Percentiles rank a stretch among this genome's conserved stretches.
These are phyloP conservation scores for Raphanus raphanistrum DNA, from an alignment of 345 rosid species.

Conservation along the genomic window DNA sequence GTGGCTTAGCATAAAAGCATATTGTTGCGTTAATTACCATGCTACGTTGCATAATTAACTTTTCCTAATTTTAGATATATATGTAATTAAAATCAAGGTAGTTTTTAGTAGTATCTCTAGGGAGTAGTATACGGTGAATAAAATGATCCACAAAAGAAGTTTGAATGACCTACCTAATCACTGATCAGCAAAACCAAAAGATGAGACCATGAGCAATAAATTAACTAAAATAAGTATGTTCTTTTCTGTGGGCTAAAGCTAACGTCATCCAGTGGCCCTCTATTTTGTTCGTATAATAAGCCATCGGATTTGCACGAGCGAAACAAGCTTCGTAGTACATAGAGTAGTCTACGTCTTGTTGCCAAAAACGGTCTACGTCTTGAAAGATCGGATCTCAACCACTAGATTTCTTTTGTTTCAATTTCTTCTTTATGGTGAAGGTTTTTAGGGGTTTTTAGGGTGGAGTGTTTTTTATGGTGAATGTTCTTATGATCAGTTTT, in stretches of 20 bases:
- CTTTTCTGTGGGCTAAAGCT: slow-evolving; percentile 4
- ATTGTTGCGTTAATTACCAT: background rate
- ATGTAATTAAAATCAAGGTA: background rate
- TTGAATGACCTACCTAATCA: background rate
- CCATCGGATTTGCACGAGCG: slow-evolving; percentile 27
- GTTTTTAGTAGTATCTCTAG: background rate
- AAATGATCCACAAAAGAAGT: background rate
- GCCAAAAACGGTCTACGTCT: slow-evolving; percentile 18
- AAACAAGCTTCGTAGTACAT: slow-evolving; percentile 4
- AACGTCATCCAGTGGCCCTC: background rate
- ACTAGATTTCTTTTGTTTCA: slow-evolving; percentile 1
- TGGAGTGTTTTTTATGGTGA: background rate
- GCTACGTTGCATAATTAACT: background rate
- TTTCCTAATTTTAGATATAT: background rate
- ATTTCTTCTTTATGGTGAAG: background rate
- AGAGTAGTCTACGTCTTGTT: background rate
- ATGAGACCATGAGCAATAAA: background rate
- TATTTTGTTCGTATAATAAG: background rate
- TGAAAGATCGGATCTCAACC: slow-evolving; percentile 24
- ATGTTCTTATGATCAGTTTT: background rate
- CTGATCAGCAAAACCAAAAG: background rate
- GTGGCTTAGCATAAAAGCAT: background rate
- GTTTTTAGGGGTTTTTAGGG: background rate
- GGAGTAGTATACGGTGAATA: background rate
- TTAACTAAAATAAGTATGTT: background rate